Conservation (phyloP, 2,329 filamentous ascomycete genomes). For the Neonectria coccinea region DNA sequence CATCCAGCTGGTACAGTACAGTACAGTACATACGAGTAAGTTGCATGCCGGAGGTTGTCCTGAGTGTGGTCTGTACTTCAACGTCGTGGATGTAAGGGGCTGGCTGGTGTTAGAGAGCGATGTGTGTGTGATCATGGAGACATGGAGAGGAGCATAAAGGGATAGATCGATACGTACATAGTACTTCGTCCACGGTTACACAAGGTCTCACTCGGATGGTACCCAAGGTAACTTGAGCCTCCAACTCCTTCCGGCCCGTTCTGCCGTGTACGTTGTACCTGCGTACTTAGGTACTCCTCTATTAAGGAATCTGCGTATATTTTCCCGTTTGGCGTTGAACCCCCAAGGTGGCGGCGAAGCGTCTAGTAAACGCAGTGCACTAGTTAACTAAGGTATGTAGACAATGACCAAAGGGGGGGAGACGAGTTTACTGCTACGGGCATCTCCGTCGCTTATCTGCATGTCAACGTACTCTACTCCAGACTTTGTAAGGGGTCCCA, state of each 20-base stretch:
- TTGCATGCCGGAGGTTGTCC: background rate
- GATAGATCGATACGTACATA: too few species aligned
- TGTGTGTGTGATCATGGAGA: background rate
- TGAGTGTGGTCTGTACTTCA: background rate
- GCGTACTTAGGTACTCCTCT: too few species aligned
- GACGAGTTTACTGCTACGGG: constrained; percentile 26
- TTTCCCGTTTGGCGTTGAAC: background rate
- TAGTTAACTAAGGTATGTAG: too few species aligned
- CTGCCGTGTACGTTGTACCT: background rate
- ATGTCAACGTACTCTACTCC: constrained; percentile 28
- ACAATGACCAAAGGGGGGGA: constrained; percentile 21
- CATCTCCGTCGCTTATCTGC: constrained; percentile 47
- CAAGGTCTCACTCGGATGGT: too few species aligned
- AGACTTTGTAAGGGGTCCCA: constrained; percentile 28
- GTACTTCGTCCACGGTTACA: too few species aligned
- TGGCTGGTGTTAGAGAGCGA: background rate
- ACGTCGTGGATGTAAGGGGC: background rate
- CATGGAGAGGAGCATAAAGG: background rate
- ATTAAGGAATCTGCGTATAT: background rate
- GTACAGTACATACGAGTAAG: background rate
- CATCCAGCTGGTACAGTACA: background rate
- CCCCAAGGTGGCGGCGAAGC: background rate
- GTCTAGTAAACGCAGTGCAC: background rate
- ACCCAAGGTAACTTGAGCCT: too few species aligned
- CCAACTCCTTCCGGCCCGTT: background rate